phyloP scores from a whole-genome alignment of 768 basidiomycete species.

The Suillus tomentosus region DNA sequence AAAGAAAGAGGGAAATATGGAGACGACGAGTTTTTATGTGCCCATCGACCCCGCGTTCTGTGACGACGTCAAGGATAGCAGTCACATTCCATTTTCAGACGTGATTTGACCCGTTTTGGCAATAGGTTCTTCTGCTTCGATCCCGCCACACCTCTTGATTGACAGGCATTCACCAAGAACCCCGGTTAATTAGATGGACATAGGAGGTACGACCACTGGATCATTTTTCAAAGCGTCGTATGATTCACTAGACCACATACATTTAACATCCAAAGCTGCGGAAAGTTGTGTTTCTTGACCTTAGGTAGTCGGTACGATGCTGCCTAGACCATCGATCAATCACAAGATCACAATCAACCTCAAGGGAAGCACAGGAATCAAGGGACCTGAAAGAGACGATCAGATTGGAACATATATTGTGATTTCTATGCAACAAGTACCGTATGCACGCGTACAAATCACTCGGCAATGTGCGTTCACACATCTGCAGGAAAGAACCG shows the following conservation, averaged over 20 bases:
- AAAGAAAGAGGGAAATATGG: constrained; percentile 41
- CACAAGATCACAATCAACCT: constrained; percentile 10
- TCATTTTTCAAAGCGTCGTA: not conserved
- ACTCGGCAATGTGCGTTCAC: not conserved
- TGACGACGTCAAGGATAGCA: constrained; percentile 33
- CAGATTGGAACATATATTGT: constrained; percentile 4
- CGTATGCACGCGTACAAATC: constrained; percentile 2
- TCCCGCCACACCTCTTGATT: constrained; percentile 27
- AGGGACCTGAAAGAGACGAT: constrained; percentile 5
- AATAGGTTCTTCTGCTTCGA: constrained; percentile 31
- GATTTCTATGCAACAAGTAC: constrained; percentile 3
- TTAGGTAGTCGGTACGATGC: not conserved
- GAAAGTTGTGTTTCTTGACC: no score
- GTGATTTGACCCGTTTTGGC: constrained; percentile 30
- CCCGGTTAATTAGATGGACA: constrained; percentile 23
- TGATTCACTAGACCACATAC: not conserved
- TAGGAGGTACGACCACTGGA: not conserved
- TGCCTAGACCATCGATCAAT: constrained; percentile 1
- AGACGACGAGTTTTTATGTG: constrained; percentile 35
- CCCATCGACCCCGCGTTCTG: constrained; percentile 28
- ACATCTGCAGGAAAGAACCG: constrained; percentile 3
- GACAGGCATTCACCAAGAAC: constrained; percentile 27
- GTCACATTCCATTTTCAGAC: constrained; percentile 36
- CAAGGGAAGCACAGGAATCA: constrained; percentile 6
- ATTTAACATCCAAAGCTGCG: not conserved